A percentile compares a stretch with the other conserved stretches of the same genome.
These are phyloP conservation scores for Globisporangium cystogenes DNA, from an alignment of 352 stramenopile genomes.

Conservation along the genomic window DNA sequence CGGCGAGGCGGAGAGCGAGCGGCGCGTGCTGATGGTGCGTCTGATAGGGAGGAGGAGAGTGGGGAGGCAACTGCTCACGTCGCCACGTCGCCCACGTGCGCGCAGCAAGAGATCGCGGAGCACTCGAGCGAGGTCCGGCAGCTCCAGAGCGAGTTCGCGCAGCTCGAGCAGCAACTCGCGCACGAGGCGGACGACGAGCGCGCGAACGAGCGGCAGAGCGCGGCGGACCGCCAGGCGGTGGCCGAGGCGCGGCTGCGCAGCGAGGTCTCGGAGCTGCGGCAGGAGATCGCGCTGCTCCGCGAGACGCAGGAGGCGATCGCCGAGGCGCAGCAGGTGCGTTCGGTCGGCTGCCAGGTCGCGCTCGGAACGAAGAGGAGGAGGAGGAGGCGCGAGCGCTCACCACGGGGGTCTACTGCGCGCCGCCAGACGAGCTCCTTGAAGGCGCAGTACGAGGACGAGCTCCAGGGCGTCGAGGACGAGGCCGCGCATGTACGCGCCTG, in stretches of 20 bases:
- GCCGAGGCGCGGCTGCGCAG: conserved; percentile 34
- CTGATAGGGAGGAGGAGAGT: neutral
- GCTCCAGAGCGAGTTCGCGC: conserved; percentile 49
- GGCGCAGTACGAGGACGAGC: conserved; percentile 59
- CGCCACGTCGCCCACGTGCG: too few species aligned
- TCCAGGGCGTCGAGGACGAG: conserved; percentile 52
- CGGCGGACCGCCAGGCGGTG: conserved; percentile 21
- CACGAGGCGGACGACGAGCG: conserved; percentile 19
- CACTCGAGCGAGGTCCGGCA: conserved; percentile 40
- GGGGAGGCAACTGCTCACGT: too few species aligned
- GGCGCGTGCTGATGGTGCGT: conserved; percentile 7
- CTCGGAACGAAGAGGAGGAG: too few species aligned
- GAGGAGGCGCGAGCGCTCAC: too few species aligned
- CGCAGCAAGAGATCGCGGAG: conserved; percentile 29
- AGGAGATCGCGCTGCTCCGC: conserved; percentile 58
- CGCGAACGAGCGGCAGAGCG: conserved; percentile 18
- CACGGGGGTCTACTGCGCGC: too few species aligned
- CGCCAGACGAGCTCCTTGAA: conserved; percentile 49
- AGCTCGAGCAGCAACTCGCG: conserved; percentile 27
- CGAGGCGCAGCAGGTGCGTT: conserved; percentile 38
- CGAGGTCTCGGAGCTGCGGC: conserved; percentile 47
- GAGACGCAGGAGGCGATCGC: conserved; percentile 40
- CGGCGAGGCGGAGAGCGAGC: conserved; percentile 6
- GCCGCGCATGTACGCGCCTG: conserved; percentile 28
- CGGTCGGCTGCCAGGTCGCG: too few species aligned